These are phyloP conservation scores for Rutstroemia sp. DNA, from an alignment of 2,329 filamentous ascomycete species.

Conservation along the genomic window DNA sequence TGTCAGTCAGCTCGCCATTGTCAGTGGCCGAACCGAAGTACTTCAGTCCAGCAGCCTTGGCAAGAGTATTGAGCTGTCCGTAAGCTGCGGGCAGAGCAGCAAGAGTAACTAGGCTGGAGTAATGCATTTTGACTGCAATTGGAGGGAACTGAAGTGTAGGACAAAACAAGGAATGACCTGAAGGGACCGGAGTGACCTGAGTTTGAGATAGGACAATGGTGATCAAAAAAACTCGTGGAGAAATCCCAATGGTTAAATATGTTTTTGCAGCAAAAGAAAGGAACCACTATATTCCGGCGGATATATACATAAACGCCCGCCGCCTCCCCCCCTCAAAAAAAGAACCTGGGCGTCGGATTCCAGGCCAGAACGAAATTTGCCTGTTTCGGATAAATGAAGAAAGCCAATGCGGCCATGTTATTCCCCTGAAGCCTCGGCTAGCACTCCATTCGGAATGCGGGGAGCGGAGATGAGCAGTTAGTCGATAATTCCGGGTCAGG, in stretches of 20 bases:
- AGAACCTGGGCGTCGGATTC: neutral
- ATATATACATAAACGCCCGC: neutral
- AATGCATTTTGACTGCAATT: constrained; percentile 9
- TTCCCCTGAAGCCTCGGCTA: neutral
- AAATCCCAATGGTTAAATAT: neutral
- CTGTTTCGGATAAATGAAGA: constrained; percentile 9
- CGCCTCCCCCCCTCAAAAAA: neutral
- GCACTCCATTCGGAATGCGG: neutral
- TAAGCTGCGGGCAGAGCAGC: constrained; percentile 10
- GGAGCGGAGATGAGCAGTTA: neutral
- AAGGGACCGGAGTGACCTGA: constrained; percentile 3
- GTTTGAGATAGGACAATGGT: neutral
- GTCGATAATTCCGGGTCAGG: neutral
- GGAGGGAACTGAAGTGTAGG: neutral
- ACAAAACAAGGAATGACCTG: neutral
- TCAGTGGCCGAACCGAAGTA: constrained; percentile 55
- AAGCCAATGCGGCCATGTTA: neutral
- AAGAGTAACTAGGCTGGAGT: constrained; percentile 5
- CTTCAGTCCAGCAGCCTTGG: constrained; percentile 43
- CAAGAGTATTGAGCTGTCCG: constrained; percentile 32
- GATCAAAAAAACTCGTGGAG: neutral
- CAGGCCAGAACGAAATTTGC: constrained; percentile 2
- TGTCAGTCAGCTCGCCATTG: constrained; percentile 39
- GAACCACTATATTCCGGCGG: neutral
- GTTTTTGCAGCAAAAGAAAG: neutral